Evolutionary conservation across 1,139 yeast genomes (phyloP).

Genomic region (Magnusiomyces fungicola): DNA sequence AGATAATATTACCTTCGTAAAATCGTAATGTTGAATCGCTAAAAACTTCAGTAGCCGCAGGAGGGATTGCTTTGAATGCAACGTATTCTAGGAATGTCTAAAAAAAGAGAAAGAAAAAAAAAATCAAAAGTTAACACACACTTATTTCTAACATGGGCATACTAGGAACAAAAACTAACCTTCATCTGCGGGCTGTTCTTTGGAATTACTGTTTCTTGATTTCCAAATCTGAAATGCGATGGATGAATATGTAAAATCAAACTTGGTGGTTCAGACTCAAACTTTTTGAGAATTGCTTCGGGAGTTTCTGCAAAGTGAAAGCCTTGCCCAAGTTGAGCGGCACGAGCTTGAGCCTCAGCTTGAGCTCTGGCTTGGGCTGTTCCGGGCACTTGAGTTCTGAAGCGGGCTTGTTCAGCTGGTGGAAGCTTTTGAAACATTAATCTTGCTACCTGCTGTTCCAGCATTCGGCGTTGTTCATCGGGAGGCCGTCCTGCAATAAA

Average conservation of each 20-base stretch:
- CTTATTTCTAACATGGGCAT: too few relatives aligned
- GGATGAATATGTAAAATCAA: conserved; percentile 85
- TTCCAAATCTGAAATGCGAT: conserved; percentile 77
- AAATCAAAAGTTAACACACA: background rate
- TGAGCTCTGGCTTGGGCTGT: too few relatives aligned
- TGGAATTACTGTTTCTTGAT: conserved; percentile 72
- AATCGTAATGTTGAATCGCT: conserved; percentile 77
- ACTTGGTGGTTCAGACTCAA: conserved; percentile 71
- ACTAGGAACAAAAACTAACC: background rate
- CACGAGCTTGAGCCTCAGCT: background rate
- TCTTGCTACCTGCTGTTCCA: background rate
- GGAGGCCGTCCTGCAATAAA: background rate
- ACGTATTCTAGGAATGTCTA: conserved; percentile 61
- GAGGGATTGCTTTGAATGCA: conserved; percentile 76
- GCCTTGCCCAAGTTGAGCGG: background rate
- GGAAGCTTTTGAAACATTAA: background rate
- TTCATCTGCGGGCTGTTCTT: conserved; percentile 73
- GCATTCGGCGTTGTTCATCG: background rate
- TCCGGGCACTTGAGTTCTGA: too few relatives aligned
- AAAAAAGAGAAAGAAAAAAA: conserved; percentile 9
- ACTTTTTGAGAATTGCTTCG: conserved; percentile 69
- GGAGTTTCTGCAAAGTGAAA: conserved; percentile 49
- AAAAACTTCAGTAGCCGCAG: conserved; percentile 80
- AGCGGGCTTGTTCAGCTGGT: background rate
- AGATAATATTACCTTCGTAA: conserved; percentile 82